These are phyloP conservation scores for Chalciporus sp. DNA, from an alignment of 1,284 basidiomycete genomes.

Conservation along the genomic window DNA sequence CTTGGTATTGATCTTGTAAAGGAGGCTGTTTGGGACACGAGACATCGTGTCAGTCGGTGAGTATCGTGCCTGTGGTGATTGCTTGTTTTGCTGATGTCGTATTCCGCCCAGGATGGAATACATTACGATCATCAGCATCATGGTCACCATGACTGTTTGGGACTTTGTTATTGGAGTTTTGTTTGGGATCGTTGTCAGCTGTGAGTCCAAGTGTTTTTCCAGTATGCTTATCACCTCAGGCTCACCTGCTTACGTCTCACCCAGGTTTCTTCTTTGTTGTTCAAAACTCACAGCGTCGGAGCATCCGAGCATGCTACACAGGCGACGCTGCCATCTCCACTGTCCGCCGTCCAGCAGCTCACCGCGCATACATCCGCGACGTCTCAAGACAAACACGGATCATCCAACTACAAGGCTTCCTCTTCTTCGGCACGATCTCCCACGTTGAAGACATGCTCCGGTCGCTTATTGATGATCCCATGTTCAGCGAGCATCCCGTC, in stretches of 20 bases:
- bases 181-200: constrained; percentile 90
- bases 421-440: constrained; percentile 97
- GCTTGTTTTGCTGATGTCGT: constrained; percentile 3
- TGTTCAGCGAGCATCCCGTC: constrained; percentile 81
- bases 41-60: constrained; percentile 82
- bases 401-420: constrained; percentile 87
- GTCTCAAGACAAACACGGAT: constrained; percentile 93
- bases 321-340: constrained; percentile 87
- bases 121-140: constrained; percentile 78
- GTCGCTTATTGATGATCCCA: constrained; percentile 69
- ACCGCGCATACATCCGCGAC: constrained; percentile 87
- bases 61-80: constrained; percentile 32
- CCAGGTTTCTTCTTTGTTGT: constrained; percentile 94
- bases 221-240: not conserved
- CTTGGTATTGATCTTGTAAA: constrained; percentile 94
- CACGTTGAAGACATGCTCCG: constrained; percentile 85
- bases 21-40: constrained; percentile 95
- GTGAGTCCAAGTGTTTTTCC: constrained; percentile 45
- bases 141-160: constrained; percentile 91
- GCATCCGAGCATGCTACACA: constrained; percentile 81
- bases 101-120: constrained; percentile 58
- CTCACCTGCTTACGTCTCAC: constrained; percentile 8
- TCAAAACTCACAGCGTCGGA: constrained; percentile 82
- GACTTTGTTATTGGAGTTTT: constrained; percentile 95
- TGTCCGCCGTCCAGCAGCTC: constrained; percentile 86